Percentiles rank a stretch among this genome's conserved stretches.
phyloP scores from a whole-genome alignment of 2,329 filamentous ascomycete species.

The Fusarium sp. region DNA sequence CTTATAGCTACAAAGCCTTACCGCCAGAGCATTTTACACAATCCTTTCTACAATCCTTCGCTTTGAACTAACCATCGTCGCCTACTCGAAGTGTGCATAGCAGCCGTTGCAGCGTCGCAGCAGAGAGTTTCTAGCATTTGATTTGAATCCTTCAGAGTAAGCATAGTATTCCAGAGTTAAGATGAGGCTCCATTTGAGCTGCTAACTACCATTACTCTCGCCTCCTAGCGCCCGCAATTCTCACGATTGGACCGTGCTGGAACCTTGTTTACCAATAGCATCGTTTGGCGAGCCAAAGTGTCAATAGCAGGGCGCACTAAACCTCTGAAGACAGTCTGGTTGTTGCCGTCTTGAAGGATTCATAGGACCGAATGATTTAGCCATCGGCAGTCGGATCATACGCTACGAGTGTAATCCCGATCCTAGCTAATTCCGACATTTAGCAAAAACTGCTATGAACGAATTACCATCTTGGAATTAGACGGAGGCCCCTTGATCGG shows the following conservation, averaged over 20 bases:
- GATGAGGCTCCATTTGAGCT: background rate
- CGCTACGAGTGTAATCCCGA: background rate
- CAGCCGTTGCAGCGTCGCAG: too few relatives aligned
- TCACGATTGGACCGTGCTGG: background rate
- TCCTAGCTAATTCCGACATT: background rate
- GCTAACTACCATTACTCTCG: background rate
- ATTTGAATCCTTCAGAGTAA: background rate
- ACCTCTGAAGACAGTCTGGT: rapidly evolving
- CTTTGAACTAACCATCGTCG: too few relatives aligned
- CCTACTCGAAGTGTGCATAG: too few relatives aligned
- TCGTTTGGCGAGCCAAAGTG: background rate
- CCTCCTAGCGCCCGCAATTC: background rate
- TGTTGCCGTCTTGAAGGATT: background rate
- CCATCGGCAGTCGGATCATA: background rate
- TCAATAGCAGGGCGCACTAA: background rate
- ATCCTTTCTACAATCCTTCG: too few relatives aligned
- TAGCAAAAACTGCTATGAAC: too few relatives aligned
- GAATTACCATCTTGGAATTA: too few relatives aligned
- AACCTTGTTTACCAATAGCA: background rate
- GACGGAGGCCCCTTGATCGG: background rate
- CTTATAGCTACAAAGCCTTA: too few relatives aligned
- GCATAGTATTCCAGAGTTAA: too few relatives aligned
- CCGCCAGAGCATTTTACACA: too few relatives aligned
- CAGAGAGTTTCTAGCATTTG: background rate
- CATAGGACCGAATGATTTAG: background rate